Evolutionary conservation across 2,329 filamentous ascomycete genomes (phyloP).

Genomic region (Lojkania enalia): DNA sequence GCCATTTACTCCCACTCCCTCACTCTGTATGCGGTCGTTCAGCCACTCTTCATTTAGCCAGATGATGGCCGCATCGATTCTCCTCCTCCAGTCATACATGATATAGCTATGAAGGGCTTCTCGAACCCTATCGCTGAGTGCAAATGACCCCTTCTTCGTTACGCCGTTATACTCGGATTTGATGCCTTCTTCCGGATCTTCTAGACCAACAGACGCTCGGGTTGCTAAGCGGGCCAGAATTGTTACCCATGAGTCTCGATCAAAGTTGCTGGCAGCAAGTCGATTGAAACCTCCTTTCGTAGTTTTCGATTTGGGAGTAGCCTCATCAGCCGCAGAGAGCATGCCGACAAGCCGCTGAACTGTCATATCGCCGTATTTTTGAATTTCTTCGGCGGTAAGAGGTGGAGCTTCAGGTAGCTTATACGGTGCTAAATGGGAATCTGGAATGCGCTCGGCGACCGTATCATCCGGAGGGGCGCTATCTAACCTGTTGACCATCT

Average conservation of each 20-base stretch:
- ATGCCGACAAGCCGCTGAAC: slow-evolving; percentile 78
- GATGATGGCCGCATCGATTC: slow-evolving; percentile 86
- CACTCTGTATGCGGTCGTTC: slow-evolving; percentile 70
- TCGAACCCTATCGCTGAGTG: slow-evolving; percentile 71
- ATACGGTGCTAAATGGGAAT: slow-evolving; percentile 66
- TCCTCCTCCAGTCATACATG: slow-evolving; percentile 85
- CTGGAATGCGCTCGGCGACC: slow-evolving; percentile 44
- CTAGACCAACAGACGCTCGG: slow-evolving; percentile 71
- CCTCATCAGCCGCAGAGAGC: slow-evolving; percentile 72
- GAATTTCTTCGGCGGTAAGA: slow-evolving; percentile 70
- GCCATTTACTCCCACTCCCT: slow-evolving; percentile 26
- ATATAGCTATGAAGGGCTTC: slow-evolving; percentile 83
- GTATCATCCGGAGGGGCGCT: slow-evolving; percentile 63
- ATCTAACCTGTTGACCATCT: slow-evolving; percentile 77
- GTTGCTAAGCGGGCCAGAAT: slow-evolving; percentile 85
- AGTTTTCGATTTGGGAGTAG: slow-evolving; percentile 47
- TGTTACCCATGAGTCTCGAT: slow-evolving; percentile 88
- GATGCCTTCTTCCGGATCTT: slow-evolving; percentile 65
- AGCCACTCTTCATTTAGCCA: slow-evolving; percentile 99
- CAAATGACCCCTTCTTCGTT: slow-evolving; percentile 41
- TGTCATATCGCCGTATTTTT: slow-evolving; percentile 74
- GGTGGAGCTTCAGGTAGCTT: slow-evolving; percentile 75
- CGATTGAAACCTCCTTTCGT: slow-evolving; percentile 73
- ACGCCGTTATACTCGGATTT: slow-evolving; percentile 60
- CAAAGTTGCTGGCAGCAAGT: slow-evolving; percentile 80